Evolutionary conservation across 345 rosid species (phyloP).

Genomic region (Aquilaria sinensis): DNA sequence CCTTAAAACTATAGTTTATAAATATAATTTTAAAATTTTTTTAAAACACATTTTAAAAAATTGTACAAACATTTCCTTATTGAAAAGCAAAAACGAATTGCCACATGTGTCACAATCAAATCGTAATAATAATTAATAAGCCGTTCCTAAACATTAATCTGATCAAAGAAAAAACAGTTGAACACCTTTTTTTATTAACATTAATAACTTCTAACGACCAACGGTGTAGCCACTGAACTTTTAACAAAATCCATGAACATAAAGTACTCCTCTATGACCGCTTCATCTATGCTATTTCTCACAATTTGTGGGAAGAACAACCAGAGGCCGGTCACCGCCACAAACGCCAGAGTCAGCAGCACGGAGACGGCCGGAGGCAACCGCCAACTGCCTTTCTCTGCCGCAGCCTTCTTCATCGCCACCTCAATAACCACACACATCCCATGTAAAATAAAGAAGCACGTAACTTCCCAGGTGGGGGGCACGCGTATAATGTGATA

Average conservation of each 20-base stretch:
- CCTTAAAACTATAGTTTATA: too few relatives aligned
- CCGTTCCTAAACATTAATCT: too few relatives aligned
- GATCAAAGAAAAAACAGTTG: too few relatives aligned
- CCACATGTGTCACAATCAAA: too few relatives aligned
- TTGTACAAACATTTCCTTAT: too few relatives aligned
- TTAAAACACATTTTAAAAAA: too few relatives aligned
- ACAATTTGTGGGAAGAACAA: constrained; percentile 44
- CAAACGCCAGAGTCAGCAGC: constrained; percentile 29
- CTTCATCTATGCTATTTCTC: constrained; percentile 34
- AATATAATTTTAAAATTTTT: too few relatives aligned
- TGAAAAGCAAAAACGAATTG: too few relatives aligned
- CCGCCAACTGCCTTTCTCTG: constrained; percentile 3
- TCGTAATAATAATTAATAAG: too few relatives aligned
- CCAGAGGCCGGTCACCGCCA: constrained; percentile 30
- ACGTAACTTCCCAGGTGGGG: constrained; percentile 78
- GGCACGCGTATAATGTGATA: constrained; percentile 29
- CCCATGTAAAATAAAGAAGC: constrained; percentile 58
- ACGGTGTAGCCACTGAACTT: too few relatives aligned
- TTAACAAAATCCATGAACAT: constrained; percentile 16
- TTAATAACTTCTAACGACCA: too few relatives aligned
- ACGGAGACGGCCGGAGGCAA: constrained; percentile 25
- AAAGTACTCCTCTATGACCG: constrained; percentile 25
- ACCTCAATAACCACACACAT: constrained; percentile 37
- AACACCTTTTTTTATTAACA: too few relatives aligned
- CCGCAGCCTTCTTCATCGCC: constrained; percentile 23